Base-by-base conservation (phyloP, 805 yeast genomes). In the Torulaspora quercuum region DNA sequence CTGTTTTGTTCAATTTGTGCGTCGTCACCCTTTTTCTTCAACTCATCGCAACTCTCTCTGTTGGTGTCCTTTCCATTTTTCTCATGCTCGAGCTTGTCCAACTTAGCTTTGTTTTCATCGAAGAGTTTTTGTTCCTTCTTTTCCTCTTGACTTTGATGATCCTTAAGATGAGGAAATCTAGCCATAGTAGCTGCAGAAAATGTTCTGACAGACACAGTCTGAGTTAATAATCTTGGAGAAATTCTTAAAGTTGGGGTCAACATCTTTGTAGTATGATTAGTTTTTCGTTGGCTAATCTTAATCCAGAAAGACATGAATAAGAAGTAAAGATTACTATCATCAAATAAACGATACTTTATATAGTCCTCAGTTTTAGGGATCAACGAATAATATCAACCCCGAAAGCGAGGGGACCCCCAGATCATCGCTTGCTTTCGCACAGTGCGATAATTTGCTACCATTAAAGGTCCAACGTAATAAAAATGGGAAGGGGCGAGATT, bases 1-100 rank as follows among this genome's bases (percentile, higher is more conserved):
- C 64, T 54, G 28, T 58, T 57, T 38, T 59, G 64, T 33, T 58
- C 61, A 24, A 59, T 46, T 29, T 52, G 50, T 6, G 62, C 64
- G 25, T 55, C 50, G 10, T 55, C 61, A 32, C 64, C 63, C 31
- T 37, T 52, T 37, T 55, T 46, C 40, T 54, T 52, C 20, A 59
- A 33, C 20, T 45, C 49, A 15, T 49, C 54, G 33, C 43, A 37
- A 13, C 45, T 39, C 5, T 57, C 58, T 25, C 50, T 46, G 29
- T 48, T 37, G 28, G 29, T 27, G 14, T 42, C 42, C 3, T 31
- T 19, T 14, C 25, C 23, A 4, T 26, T 35, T 15, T 38, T 29
- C 12, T 35, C 33, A 20, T 49, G 51, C 33, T 59, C 64, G 45
- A 58, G 32, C 10, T 42, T 44, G 11, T 58, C 62, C 25, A 59